These are phyloP conservation scores for Scutellaria galericulata DNA, from an alignment of 257 asterid species.

Conservation along the genomic window DNA sequence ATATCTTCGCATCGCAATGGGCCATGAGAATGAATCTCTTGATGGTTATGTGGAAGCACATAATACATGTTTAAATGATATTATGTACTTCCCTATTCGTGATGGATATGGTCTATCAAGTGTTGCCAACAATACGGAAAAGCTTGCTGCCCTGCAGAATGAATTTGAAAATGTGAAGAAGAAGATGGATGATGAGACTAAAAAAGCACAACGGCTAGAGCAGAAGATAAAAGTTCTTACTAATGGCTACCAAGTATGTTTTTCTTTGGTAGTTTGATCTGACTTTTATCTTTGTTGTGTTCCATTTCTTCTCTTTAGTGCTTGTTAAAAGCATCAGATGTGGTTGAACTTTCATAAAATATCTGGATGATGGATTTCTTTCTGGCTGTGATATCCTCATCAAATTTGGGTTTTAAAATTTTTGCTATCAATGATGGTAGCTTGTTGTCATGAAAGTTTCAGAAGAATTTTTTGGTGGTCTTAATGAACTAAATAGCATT, in stretches of 20 bases:
- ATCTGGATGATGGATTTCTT: no score
- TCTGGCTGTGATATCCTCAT: no score
- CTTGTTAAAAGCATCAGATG: constrained; percentile 10
- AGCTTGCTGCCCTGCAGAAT: constrained; percentile 75
- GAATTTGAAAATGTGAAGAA: constrained; percentile 87
- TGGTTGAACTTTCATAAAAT: constrained; percentile 17
- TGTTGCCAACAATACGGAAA: constrained; percentile 88
- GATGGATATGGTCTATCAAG: constrained; percentile 81
- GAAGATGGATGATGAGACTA: constrained; percentile 89
- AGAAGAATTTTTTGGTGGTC: background rate
- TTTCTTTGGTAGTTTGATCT: constrained; percentile 30
- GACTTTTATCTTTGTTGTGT: constrained; percentile 18
- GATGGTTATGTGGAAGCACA: constrained; percentile 89
- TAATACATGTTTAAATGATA: constrained; percentile 72
- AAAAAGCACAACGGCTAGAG: constrained; percentile 83
- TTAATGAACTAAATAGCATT: background rate
- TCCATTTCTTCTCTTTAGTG: constrained; percentile 1
- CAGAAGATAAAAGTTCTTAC: constrained; percentile 90
- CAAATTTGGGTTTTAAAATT: background rate
- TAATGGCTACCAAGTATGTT: constrained; percentile 83
- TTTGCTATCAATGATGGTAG: constrained; percentile 17
- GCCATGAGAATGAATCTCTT: constrained; percentile 79
- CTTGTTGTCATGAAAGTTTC: background rate
- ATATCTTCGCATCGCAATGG: constrained; percentile 75
- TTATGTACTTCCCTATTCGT: constrained; percentile 89